These are phyloP conservation scores for Phytophthora syringae DNA, from an alignment of 352 stramenopile genomes.

Conservation along the genomic window DNA sequence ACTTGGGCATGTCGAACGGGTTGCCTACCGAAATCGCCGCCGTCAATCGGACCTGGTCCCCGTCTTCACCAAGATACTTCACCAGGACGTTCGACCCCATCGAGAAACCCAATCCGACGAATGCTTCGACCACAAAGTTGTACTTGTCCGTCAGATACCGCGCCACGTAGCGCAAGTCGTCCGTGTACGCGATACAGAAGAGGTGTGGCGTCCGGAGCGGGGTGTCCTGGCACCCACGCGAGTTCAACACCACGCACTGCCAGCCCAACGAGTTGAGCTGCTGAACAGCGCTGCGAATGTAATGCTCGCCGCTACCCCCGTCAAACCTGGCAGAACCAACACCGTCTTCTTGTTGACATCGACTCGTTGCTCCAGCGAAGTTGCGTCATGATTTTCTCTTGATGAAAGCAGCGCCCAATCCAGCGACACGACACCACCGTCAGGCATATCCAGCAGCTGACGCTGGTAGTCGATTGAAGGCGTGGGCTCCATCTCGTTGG, in stretches of 20 bases:
- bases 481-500: constrained; percentile 35
- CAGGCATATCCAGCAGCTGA: constrained; percentile 63
- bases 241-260: constrained; percentile 76
- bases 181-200: constrained; percentile 74
- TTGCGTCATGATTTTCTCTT: constrained; percentile 6
- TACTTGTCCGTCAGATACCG: constrained; percentile 45
- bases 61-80: constrained; percentile 76
- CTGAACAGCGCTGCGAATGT: constrained; percentile 62
- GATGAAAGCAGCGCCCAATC: constrained; percentile 61
- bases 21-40: constrained; percentile 73
- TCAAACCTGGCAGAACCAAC: constrained; percentile 65
- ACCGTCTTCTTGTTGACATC: constrained; percentile 44
- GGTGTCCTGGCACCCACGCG: constrained; percentile 61
- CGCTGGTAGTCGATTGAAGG: constrained; percentile 57
- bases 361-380: constrained; percentile 32
- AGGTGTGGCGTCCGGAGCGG: constrained; percentile 56
- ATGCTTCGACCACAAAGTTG: constrained; percentile 43
- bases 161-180: constrained; percentile 61
- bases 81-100: constrained; percentile 78
- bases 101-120: constrained; percentile 70
- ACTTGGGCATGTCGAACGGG: constrained; percentile 66
- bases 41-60: constrained; percentile 39
- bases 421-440: constrained; percentile 72
- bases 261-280: constrained; percentile 45
- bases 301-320: constrained; percentile 70